Conservation (phyloP, 2,329 filamentous ascomycete genomes). For the Pyrenochaeta sp. region DNA sequence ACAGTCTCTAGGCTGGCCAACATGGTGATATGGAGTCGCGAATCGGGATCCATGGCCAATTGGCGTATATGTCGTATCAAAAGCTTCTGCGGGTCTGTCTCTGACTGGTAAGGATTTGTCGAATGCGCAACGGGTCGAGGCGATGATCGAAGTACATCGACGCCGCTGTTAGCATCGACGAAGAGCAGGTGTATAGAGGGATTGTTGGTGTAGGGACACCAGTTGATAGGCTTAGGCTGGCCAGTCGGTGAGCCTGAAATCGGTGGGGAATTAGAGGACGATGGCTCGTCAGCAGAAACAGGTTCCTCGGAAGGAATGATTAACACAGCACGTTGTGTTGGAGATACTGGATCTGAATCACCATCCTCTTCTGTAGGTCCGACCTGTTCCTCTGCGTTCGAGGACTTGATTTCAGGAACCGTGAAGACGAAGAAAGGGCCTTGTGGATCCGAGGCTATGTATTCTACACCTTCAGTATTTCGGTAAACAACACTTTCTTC, state of each 20-base stretch:
- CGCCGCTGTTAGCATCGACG: constrained; percentile 7
- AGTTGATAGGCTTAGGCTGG: neutral
- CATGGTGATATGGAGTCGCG: constrained; percentile 38
- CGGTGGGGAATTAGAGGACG: neutral
- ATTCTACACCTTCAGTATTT: constrained; percentile 6
- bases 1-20: constrained; percentile 67
- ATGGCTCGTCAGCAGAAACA: neutral
- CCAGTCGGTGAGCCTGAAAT: neutral
- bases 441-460: neutral
- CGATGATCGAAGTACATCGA: constrained; percentile 1
- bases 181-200: constrained; percentile 23
- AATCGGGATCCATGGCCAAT: constrained; percentile 24
- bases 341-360: neutral
- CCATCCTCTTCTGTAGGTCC: neutral
- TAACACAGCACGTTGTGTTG: neutral
- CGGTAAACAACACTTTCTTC: constrained; percentile 2
- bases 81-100: constrained; percentile 19
- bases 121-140: constrained; percentile 16
- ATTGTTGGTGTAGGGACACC: constrained; percentile 23
- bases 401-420: neutral
- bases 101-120: constrained; percentile 19
- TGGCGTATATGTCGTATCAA: constrained; percentile 29
- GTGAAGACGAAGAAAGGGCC: constrained; percentile 19
- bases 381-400: neutral
- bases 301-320: neutral